Conservation (phyloP, 2,329 filamentous ascomycete genomes). For the Dactylellina haptotyla region DNA sequence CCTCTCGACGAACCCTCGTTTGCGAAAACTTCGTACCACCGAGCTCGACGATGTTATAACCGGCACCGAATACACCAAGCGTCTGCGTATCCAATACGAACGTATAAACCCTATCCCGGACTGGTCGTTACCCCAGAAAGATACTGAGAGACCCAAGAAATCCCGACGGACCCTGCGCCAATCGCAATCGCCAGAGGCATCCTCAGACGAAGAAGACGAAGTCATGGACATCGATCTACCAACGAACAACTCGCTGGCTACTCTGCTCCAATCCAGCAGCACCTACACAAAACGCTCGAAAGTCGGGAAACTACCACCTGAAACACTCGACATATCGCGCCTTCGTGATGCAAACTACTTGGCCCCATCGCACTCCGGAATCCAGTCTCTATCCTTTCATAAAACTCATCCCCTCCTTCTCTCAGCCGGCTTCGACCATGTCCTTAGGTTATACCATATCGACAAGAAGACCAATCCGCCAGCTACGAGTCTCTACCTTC, state of each 20-base stretch:
- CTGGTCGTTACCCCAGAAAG: slow-evolving; percentile 67
- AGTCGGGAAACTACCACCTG: slow-evolving; percentile 79
- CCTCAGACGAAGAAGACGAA: slow-evolving; percentile 67
- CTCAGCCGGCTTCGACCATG: slow-evolving; percentile 85
- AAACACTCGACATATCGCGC: slow-evolving; percentile 89
- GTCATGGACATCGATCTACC: slow-evolving; percentile 61
- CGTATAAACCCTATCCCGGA: slow-evolving; percentile 71
- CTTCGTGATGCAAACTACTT: slow-evolving; percentile 81
- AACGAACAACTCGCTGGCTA: slow-evolving; percentile 65
- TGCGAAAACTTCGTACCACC: slow-evolving; percentile 83
- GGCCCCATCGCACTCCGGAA: slow-evolving; percentile 67
- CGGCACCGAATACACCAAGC: slow-evolving; percentile 83
- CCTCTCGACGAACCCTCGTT: slow-evolving; percentile 75
- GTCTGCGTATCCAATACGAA: slow-evolving; percentile 81
- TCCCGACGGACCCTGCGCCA: slow-evolving; percentile 60
- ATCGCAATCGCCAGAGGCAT: slow-evolving; percentile 55
- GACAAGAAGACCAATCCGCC: slow-evolving; percentile 78
- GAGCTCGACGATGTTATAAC: slow-evolving; percentile 86
- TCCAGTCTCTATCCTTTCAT: slow-evolving; percentile 89
- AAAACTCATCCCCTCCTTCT: slow-evolving; percentile 87
- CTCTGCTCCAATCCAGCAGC: slow-evolving; percentile 78
- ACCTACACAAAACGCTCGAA: slow-evolving; percentile 71
- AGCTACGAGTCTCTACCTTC: slow-evolving; percentile 87
- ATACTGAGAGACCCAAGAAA: slow-evolving; percentile 64
- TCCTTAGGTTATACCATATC: slow-evolving; percentile 89